Base-by-base conservation (phyloP, 176 grass and related monocot genomes). In the Lolium multiflorum region DNA sequence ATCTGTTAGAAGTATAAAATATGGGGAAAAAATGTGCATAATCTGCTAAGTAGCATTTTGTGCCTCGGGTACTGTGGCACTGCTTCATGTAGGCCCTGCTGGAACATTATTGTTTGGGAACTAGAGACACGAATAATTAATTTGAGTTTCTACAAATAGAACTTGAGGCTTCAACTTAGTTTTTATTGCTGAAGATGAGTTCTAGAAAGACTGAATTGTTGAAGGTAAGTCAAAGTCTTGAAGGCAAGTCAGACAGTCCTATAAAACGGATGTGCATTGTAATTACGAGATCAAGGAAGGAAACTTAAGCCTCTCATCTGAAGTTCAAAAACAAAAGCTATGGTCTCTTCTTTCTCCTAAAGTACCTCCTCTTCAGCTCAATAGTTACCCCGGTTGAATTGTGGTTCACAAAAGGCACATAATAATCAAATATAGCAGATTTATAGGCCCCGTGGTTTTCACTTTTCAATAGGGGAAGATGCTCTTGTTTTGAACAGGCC, bases 11-110 rank as follows among this genome's bases (percentile, higher is more conserved):
- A 44, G 16, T 57, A 57, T 39, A 77, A 38, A 39, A 38, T 13
- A 49, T 73, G 68, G 13, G 75, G 24, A 54, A 85, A 17, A 62
- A 76, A 61, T 68, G 16, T 46, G 56, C 43, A 28, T 25, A 74
- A 26, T 74, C 21, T 50, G 31, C 31, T 35, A 35, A 35, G 31
- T 35, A 35, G 31, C 31, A 35, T 35, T 3, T 35, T 35, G 31
- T 35, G 31, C 3, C 31, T 35, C 31, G 2, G 64, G 25, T 17
- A 67, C 28, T 37, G 28, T 67, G 38, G 14, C 2, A 25, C 72
- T 51, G 13, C 51, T 75, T 74, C 71, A 75, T 75, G 12, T 6
- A 28, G 47, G 13, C 24, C 21, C 22, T 2, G 72, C 21, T 75
- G 22, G 72, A 51, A 3, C 22, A 75, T 51, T 75, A 74, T 52